Evolutionary conservation across 148 eudicot genomes (phyloP).

Genomic region (Diospyros kaki): DNA sequence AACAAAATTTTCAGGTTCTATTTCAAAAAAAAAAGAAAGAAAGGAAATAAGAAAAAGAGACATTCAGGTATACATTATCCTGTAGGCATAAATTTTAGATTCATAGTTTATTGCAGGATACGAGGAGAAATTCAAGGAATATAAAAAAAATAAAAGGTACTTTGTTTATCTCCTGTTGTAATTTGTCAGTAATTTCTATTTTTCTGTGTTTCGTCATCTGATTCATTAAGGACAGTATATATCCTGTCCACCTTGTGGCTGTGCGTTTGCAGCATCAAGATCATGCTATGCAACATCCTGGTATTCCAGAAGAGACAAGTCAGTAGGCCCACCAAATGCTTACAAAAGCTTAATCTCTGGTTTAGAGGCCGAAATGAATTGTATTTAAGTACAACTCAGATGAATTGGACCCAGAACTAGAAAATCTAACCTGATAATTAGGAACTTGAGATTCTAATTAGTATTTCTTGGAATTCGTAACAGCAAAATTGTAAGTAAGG

Average conservation of each 20-base stretch:
- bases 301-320: conserved; percentile 7
- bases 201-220: conserved; percentile 99
- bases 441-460: background rate
- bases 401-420: too few species aligned
- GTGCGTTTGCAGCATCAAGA: conserved; percentile 99
- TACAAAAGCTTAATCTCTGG: background rate
- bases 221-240: conserved; percentile 83
- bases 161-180: conserved; percentile 95
- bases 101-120: background rate
- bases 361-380: too few species aligned
- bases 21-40: too few species aligned
- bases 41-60: too few species aligned
- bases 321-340: background rate
- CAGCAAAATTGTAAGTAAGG: background rate
- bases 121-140: background rate
- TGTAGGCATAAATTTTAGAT: background rate
- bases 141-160: conserved; percentile 19
- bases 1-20: background rate
- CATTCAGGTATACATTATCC: background rate
- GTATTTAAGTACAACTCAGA: too few species aligned
- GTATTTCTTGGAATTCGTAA: background rate
- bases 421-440: background rate
- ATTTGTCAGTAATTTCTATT: conserved; percentile 95
- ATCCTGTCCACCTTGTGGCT: conserved; percentile 99
- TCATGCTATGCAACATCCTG: conserved; percentile 99